These are phyloP conservation scores for Stagonosporopsis chrysanthemi DNA, from an alignment of 2,329 filamentous ascomycete genomes.

Conservation along the genomic window DNA sequence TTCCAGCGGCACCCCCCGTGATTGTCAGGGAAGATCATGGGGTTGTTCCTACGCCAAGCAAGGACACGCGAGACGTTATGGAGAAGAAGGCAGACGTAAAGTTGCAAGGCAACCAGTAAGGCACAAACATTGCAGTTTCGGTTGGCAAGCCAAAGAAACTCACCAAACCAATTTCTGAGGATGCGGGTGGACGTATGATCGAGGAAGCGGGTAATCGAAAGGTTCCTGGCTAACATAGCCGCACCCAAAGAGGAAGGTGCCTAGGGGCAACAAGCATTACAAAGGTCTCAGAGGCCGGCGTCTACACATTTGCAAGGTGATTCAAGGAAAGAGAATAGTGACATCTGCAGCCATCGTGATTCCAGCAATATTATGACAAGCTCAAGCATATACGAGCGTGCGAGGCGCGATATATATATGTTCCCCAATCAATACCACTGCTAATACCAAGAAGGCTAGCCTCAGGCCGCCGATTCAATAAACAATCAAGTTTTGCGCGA, in stretches of 20 bases:
- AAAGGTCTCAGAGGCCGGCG: background rate
- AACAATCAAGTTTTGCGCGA: background rate
- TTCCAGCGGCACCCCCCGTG: background rate
- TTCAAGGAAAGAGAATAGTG: background rate
- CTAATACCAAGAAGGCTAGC: constrained; percentile 2
- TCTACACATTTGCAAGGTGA: background rate
- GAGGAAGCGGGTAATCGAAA: background rate
- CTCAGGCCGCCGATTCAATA: constrained; percentile 3
- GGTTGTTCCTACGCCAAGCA: background rate
- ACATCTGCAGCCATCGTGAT: background rate
- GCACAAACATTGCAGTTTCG: background rate
- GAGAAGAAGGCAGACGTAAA: background rate
- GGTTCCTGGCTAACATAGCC: background rate
- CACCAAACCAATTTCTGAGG: too few relatives aligned
- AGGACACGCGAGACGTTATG: background rate
- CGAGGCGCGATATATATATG: background rate
- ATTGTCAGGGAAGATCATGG: background rate
- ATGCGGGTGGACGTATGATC: too few relatives aligned
- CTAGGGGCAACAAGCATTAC: background rate
- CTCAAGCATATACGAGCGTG: background rate
- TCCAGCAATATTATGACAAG: background rate
- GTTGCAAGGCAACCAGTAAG: background rate
- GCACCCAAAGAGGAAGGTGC: background rate
- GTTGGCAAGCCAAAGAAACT: background rate
- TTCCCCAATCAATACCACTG: background rate